Conservation (phyloP, 495 filamentous ascomycete species). For the Penicillium chermesinum region DNA sequence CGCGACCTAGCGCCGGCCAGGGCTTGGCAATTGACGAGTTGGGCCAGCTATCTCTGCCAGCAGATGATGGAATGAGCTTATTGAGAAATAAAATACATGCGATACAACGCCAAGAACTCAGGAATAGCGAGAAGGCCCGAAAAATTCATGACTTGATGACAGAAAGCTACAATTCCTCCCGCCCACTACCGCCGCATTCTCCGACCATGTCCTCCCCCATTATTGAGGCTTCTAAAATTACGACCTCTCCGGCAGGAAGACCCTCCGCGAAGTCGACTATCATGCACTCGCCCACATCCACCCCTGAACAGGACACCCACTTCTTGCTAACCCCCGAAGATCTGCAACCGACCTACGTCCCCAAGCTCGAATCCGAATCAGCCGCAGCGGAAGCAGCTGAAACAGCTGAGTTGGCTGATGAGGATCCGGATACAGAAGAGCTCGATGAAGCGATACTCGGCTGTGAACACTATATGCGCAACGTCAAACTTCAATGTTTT, state of each 20-base stretch:
- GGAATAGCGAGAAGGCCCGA: conserved; percentile 71
- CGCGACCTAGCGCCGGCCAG: conserved; percentile 2
- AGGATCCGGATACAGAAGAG: conserved; percentile 39
- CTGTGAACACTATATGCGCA: conserved; percentile 89
- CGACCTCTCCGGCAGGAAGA: conserved; percentile 23
- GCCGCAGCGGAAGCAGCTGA: conserved; percentile 28
- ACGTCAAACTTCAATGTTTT: conserved; percentile 91
- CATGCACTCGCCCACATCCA: conserved; percentile 27
- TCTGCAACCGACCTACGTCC: conserved; percentile 64
- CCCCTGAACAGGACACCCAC: conserved; percentile 39
- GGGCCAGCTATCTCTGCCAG: conserved; percentile 56
- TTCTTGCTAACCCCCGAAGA: conserved; percentile 71
- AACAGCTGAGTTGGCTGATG: conserved; percentile 22
- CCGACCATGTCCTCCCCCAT: conserved; percentile 24
- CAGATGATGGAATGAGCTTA: conserved; percentile 84
- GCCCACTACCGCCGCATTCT: conserved; percentile 26
- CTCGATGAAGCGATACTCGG: conserved; percentile 53
- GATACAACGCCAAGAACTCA: conserved; percentile 60
- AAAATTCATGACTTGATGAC: conserved; percentile 80
- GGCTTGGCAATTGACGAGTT: conserved; percentile 14
- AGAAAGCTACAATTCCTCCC: conserved; percentile 62
- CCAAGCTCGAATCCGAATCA: conserved; percentile 37
- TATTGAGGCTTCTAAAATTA: conserved; percentile 31
- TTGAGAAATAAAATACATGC: conserved; percentile 71
- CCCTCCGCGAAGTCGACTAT: conserved; percentile 24